A percentile compares a stretch with the other conserved stretches of the same genome.
Evolutionary conservation across 768 basidiomycete species (phyloP).

Genomic region (Russula sp.): DNA sequence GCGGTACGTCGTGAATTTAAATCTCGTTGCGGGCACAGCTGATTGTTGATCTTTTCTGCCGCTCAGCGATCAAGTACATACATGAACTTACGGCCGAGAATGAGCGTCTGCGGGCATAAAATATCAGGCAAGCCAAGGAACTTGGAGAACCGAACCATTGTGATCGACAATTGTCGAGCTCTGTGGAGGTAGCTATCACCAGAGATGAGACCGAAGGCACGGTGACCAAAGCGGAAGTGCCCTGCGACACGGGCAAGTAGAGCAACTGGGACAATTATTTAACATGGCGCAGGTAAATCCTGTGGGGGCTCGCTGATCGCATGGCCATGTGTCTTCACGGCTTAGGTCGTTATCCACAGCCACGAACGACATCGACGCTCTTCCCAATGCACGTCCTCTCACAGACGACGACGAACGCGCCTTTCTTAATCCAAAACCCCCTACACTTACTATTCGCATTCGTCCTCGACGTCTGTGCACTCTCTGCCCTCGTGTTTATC

Average conservation of each 20-base stretch:
- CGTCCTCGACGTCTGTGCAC: too few relatives aligned
- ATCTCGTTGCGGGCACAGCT: constrained; percentile 5
- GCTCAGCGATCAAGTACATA: constrained; percentile 28
- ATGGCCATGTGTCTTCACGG: too few relatives aligned
- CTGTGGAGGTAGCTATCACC: constrained; percentile 13
- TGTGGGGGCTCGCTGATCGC: too few relatives aligned
- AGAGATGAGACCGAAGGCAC: constrained; percentile 3
- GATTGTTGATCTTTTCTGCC: constrained; percentile 14
- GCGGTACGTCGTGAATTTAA: constrained; percentile 19
- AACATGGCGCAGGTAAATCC: too few relatives aligned
- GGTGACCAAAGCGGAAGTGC: constrained; percentile 12
- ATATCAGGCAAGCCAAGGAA: constrained; percentile 18
- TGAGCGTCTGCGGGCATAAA: constrained; percentile 24
- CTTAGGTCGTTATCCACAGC: too few relatives aligned
- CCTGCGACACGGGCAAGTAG: constrained; percentile 12
- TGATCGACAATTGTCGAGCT: constrained; percentile 18
- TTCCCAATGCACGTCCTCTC: too few relatives aligned
- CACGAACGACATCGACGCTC: too few relatives aligned
- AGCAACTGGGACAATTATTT: constrained; percentile 26
- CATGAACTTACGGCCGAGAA: constrained; percentile 22
- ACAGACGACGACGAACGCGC: too few relatives aligned
- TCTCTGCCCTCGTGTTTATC: too few relatives aligned
- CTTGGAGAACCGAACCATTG: constrained; percentile 8
- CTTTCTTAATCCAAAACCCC: too few relatives aligned
- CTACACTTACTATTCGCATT: too few relatives aligned